Evolutionary conservation across 2,329 filamentous ascomycete genomes (phyloP), one percentile per base, ranked within the genome.

Genomic region (Xylariaceae sp.): DNA sequence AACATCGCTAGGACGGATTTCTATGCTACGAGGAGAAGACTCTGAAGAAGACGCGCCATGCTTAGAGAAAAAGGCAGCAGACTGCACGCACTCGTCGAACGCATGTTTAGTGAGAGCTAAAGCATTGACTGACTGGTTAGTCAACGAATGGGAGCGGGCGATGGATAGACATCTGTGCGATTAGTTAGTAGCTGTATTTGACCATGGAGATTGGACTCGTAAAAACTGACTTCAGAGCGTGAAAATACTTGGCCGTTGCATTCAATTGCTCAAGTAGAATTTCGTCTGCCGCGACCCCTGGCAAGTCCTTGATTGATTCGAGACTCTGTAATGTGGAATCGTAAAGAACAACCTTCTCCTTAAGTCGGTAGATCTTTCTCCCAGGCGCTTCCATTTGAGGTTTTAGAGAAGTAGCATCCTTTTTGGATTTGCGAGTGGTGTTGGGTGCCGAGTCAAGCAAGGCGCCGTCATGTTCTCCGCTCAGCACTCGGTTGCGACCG

Each of bases 301-400:
- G 89, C 14, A 99, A 81, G 57, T 96, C 91, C 66, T 89, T 91
- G 71, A 97, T 87, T 3, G 92, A 91, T 63, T 97, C 90, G 57
- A 99, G 80, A 73, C 91, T 97, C 74, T 97, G 91, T 20, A 97
- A 76, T 7, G 89, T 96, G 20, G 91, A 91, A 71, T 97, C 92
- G 71, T 97, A 98, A 1, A 99, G 80, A 2, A 93, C 93, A 14
- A 90, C 86, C 66, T 91, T 89, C 72, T 98, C 93, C 69, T 91
- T 89, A 49, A 98, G 79, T 66, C 89, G 87, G 12, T 88, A 87
- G 49, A 96, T 78, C 71, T 90, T 91, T 60, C 88, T 87, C 19
- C 90, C 89, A 16, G 84, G 85, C 0, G 89, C 84, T 63, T 92
- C 86, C 40, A 64, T 62, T 56, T 68, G 71, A 10, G 67, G 65